These are phyloP conservation scores for Fagus crenata DNA, from an alignment of 306 rosid species.

Conservation along the genomic window DNA sequence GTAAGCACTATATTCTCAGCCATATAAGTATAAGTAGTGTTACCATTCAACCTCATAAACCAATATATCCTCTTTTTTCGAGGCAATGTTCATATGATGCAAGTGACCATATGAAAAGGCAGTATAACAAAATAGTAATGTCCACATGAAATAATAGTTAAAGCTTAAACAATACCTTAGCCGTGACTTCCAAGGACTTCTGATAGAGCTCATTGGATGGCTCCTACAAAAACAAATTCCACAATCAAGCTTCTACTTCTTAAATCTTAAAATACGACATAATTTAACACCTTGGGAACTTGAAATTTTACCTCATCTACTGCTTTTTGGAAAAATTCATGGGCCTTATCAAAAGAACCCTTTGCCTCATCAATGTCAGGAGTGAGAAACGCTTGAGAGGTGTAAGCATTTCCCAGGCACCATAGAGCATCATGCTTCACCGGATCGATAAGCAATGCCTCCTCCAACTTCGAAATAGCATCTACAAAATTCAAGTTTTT, in stretches of 20 bases:
- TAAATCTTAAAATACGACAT: background rate
- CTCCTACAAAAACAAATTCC: conserved; percentile 51
- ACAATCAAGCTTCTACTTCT: conserved; percentile 19
- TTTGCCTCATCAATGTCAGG: conserved; percentile 61
- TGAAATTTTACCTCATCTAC: conserved; percentile 45
- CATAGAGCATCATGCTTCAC: conserved; percentile 70
- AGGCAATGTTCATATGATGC: background rate
- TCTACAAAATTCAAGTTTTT: conserved; percentile 36
- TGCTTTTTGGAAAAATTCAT: conserved; percentile 59
- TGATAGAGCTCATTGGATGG: conserved; percentile 69
- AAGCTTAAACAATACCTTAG: conserved; percentile 48
- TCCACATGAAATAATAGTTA: conserved; percentile 16
- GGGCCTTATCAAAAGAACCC: conserved; percentile 59
- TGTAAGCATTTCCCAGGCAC: conserved; percentile 69
- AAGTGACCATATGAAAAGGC: background rate
- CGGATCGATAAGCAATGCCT: conserved; percentile 61
- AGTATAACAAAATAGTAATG: background rate
- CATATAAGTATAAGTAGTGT: background rate
- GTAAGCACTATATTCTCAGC: background rate
- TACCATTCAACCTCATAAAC: background rate
- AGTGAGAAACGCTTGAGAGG: conserved; percentile 60
- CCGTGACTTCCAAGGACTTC: conserved; percentile 66
- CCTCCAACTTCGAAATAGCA: conserved; percentile 67
- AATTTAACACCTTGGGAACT: background rate
- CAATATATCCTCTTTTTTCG: background rate